Base-by-base conservation (phyloP, 1,284 basidiomycete species). In the Austropuccinia psidii region DNA sequence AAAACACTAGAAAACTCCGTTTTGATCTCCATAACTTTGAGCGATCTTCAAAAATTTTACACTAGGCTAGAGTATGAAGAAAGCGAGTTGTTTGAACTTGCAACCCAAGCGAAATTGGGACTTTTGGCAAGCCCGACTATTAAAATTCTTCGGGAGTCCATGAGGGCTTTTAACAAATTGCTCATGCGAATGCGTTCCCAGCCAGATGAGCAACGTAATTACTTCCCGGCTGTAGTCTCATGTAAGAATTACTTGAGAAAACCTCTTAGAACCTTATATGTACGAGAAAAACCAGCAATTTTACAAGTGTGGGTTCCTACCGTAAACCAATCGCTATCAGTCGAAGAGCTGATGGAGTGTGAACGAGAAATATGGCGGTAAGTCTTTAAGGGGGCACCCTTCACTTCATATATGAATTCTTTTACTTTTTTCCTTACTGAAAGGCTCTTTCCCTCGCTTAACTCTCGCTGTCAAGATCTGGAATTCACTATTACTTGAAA, bases 291-390 rank as follows among this genome's bases (percentile, higher is more conserved):
- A 27, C 81, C 81, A 8, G 78, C 80, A 1, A 61, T 75, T 27
- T 79, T 81, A 65, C 77, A 79, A 1, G 80, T 79, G 3, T 83
- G 82, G 82, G 80, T 81, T 24, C 76, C 73, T 45, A 75, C 75
- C 9, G 37, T 21, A 24, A 49, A 27, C 19, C 60, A 55, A 13
- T 79, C 77, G 78, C 77, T 79, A 78, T 61, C 62, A 4, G 77
- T 78, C 41, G 17, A 45, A 11, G 78, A 79, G 50, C 55, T 79
- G 4, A 73, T 79, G 33, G 78, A 79, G 58, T 76, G 75, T 52
- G 78, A 79, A 70, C 37, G 76, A 17, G 77, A 78, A 60, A 45
- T 78, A 1, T 77, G 64, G 60, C 7, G 76, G 57, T 39, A 19
- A 47, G 67, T 37, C n/a, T n/a, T n/a, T n/a, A n/a, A n/a, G n/a